These are phyloP conservation scores for Leccinum longicurvipes DNA, from an alignment of 768 basidiomycete genomes.

Conservation along the genomic window DNA sequence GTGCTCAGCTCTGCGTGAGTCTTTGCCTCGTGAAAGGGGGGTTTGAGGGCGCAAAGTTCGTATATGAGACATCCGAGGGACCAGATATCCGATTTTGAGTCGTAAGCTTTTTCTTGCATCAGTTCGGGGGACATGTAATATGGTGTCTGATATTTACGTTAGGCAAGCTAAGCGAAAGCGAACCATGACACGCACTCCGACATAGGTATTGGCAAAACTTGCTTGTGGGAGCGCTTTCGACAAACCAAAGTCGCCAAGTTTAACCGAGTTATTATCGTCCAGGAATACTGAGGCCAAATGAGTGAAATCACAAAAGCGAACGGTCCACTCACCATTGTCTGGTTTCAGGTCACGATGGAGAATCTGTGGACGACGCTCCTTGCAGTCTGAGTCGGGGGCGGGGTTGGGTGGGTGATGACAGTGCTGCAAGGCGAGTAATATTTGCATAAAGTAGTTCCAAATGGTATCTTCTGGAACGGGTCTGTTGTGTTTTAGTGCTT, in stretches of 20 bases:
- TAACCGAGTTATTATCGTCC: constrained; percentile 78
- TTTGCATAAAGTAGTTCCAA: constrained; percentile 96
- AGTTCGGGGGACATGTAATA: constrained; percentile 99
- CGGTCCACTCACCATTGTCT: constrained; percentile 73
- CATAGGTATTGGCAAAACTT: constrained; percentile 93
- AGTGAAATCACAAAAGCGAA: not conserved
- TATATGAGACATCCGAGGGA: constrained; percentile 95
- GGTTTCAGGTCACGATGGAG: constrained; percentile 96
- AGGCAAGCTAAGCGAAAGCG: not conserved
- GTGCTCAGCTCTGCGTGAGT: constrained; percentile 84
- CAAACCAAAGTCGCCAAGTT: constrained; percentile 95
- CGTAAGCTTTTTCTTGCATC: constrained; percentile 96
- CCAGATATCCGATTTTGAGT: constrained; percentile 99
- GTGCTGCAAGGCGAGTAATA: constrained; percentile 82
- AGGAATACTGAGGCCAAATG: constrained; percentile 68
- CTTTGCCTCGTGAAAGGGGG: constrained; percentile 91
- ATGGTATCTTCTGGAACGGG: constrained; percentile 89
- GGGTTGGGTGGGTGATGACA: constrained; percentile 78
- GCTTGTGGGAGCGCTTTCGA: constrained; percentile 88
- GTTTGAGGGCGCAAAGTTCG: constrained; percentile 91
- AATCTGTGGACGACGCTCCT: constrained; percentile 65
- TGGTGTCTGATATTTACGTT: constrained; percentile 66
- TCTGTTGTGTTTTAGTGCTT: constrained; percentile 61
- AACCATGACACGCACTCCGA: constrained; percentile 64
- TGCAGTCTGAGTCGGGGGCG: constrained; percentile 38